phyloP scores from a whole-genome alignment of 2,329 filamentous ascomycete species.

The Fusarium nygamai region DNA sequence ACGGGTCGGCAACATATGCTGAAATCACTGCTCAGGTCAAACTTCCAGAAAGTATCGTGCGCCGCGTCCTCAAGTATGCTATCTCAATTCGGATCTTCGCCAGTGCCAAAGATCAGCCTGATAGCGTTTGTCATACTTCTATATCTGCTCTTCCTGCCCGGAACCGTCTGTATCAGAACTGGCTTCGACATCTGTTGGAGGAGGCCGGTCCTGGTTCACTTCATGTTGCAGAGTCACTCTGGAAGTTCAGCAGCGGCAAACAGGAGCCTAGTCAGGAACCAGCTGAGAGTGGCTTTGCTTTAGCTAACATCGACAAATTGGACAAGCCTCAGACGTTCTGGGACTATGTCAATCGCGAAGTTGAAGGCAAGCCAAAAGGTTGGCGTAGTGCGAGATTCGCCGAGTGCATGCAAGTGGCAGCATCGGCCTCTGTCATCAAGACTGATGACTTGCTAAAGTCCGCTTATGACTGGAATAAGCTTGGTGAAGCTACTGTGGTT shows the following conservation, averaged over 20 bases:
- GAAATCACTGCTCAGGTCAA: conserved; percentile 45
- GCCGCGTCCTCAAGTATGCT: conserved; percentile 51
- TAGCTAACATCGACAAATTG: conserved; percentile 33
- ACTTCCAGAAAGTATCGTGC: conserved; percentile 51
- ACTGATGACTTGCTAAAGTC: conserved; percentile 15
- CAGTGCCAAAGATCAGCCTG: background rate
- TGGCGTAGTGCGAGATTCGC: conserved; percentile 24
- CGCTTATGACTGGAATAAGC: conserved; percentile 36
- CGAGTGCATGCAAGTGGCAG: conserved; percentile 23
- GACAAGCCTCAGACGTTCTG: conserved; percentile 15
- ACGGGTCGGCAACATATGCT: conserved; percentile 24
- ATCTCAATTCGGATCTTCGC: conserved; percentile 51
- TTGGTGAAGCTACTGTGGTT: conserved; percentile 40
- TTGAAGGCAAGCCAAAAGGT: conserved; percentile 30
- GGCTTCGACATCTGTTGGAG: conserved; percentile 47
- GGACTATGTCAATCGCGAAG: conserved; percentile 16
- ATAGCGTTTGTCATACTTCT: conserved; percentile 47
- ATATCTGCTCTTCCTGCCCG: conserved; percentile 48
- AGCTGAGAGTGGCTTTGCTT: conserved; percentile 47
- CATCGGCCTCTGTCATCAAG: background rate
- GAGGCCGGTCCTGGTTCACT: conserved; percentile 46
- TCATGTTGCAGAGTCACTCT: conserved; percentile 44
- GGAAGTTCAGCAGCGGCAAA: conserved; percentile 45
- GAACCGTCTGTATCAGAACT: conserved; percentile 36
- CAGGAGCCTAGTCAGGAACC: conserved; percentile 45